Base-by-base conservation (phyloP, 257 asterid species). In the Forsythia suspensa region DNA sequence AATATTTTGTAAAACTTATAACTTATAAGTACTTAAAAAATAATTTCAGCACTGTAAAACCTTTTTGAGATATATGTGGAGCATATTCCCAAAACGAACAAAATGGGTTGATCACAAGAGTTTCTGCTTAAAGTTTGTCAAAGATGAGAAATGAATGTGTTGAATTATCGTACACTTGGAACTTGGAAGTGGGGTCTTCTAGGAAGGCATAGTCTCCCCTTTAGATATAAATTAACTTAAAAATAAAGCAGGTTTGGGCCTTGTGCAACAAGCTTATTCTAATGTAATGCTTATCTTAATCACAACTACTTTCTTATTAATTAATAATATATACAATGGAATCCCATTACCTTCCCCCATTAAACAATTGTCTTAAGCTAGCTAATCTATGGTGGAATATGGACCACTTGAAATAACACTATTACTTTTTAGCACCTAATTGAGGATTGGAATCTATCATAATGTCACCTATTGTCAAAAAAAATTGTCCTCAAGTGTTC, bases 361-460 rank as follows among this genome's bases (percentile, higher is more conserved):
- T 77, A 85, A 80, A 74, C 18, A 74, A 85, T 40, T 73, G 59
- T 18, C 39, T 72, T 82, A 73, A 76, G 80, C 85, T 66, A 74
- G 81, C 86, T 80, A 82, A 85, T 82, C 83, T 38, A 76, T 38
- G 73, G 81, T 79, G 81, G 80, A 80, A 51, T 82, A 71, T 80
- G 87, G 87, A 83, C 89, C 87, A 85, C 89, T 80, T 71, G 16
- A 76, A 76, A 81, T 82, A 46, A 81, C 48, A 72, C 78, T 46
- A 36, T 73, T 80, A 69, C 81, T 76, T 80, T 83, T 76, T 85
- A 83, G 79, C 80, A 80, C 82, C 83, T 69, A 75, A 63, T 63
- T 63, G 79, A 76, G 72, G 61, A 37, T 72, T 76, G 65, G 89
- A 83, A 86, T 83, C 89, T 75, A 69, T 75, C 70, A 78, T 82